phyloP scores from a whole-genome alignment of 129 eudicot genomes.

The Saposhnikovia divaricata region DNA sequence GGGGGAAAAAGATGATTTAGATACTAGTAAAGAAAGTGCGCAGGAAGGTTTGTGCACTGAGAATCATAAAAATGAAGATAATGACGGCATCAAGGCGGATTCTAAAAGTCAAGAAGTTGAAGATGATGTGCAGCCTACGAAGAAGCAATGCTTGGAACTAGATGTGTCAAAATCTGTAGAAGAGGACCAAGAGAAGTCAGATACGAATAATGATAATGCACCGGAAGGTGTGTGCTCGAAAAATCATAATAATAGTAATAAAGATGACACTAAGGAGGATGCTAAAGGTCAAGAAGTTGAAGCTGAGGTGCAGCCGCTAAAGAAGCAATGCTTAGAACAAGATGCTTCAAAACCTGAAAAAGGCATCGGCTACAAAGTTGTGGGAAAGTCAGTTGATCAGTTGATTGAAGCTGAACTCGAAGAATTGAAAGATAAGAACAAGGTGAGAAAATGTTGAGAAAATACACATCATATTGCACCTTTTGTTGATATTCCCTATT shows the following conservation, averaged over 20 bases:
- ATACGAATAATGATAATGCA: neutral
- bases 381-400: slow-evolving; percentile 65
- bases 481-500: neutral
- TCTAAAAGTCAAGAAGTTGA: slow-evolving; percentile 20
- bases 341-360: slow-evolving; percentile 25
- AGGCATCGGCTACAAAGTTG: slow-evolving; percentile 22
- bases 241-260: slow-evolving; percentile 16
- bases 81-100: slow-evolving; percentile 23
- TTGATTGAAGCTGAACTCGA: slow-evolving; percentile 82
- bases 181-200: neutral
- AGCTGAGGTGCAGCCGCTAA: slow-evolving; percentile 46
- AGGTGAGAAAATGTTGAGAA: slow-evolving; percentile 32
- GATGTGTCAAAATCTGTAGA: slow-evolving; percentile 20
- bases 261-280: slow-evolving; percentile 25
- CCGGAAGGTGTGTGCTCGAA: slow-evolving; percentile 17
- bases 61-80: slow-evolving; percentile 12
- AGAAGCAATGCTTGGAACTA: slow-evolving; percentile 51
- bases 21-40: slow-evolving; percentile 14
- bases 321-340: slow-evolving; percentile 54
- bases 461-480: neutral
- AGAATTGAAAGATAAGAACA: slow-evolving; percentile 78
- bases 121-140: slow-evolving; percentile 44
- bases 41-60: slow-evolving; percentile 12
- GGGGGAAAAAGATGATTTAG: slow-evolving; percentile 26
- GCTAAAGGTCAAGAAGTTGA: slow-evolving; percentile 23